Base-by-base conservation (phyloP, 805 yeast species). In the Saccharomycopsis sp. region DNA sequence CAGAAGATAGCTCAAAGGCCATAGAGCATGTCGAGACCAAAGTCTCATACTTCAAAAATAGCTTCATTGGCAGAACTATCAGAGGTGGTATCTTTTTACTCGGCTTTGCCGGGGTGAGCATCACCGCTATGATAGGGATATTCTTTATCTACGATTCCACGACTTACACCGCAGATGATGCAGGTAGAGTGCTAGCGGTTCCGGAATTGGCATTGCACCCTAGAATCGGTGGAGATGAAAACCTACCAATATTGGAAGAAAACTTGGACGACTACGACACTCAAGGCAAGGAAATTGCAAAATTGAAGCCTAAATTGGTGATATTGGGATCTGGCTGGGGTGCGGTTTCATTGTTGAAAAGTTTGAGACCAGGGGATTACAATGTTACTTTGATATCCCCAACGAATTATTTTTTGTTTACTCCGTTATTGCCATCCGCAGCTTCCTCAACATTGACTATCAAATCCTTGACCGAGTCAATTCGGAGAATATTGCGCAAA, bases 261-360 rank as follows among this genome's bases (percentile, higher is more conserved):
- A 71, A 69, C 45, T 58, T 79, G 41, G 86, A 78, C 51, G 71
- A 73, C 30, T 69, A 64, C 45, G 85, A 79, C 52, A 57, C 62
- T 20, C 65, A 61, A 16, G 66, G 58, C n/a, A 71, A 69, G 49
- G 68, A 67, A 42, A 50, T 57, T n/a, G 45, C 62, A 7, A 62
- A 66, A 44, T 67, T 61, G 46, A 74, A 68, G 54, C 80, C 80
- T 26, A 68, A 68, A 45, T 59, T 78, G 39, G 82, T 78, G 3
- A 64, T 78, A 25, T 61, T 78, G 26, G 85, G 85, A 13, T 69
- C 78, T 29, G 85, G 85, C 34, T 78, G 85, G 85, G 85, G 81
- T 2, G 69, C 81, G 6, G 81, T 74, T 21, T 75, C 77, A 10
- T 52, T 77, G 7, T 61, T 78, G 49, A 74, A 71, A 52, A 60